These are phyloP conservation scores for Aspergillus udagawae DNA, from an alignment of 2,329 filamentous ascomycete genomes.

Conservation along the genomic window DNA sequence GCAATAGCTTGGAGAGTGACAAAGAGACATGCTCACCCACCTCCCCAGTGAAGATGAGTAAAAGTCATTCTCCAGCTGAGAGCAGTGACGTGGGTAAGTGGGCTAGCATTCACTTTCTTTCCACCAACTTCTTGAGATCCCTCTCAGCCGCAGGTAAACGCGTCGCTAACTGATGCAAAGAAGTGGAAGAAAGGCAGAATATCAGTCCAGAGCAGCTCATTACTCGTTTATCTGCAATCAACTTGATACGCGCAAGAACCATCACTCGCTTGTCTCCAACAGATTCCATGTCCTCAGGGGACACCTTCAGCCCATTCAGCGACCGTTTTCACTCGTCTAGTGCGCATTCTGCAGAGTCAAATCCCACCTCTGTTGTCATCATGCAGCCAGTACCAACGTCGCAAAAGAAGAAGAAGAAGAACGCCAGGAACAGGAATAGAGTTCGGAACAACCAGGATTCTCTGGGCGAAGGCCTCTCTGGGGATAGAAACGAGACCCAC, in stretches of 20 bases:
- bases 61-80: neutral
- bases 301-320: neutral
- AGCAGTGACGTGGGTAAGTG: neutral
- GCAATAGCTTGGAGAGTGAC: neutral
- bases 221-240: slow-evolving; percentile 11
- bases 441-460: neutral
- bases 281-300: neutral
- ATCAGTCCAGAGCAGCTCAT: slow-evolving; percentile 2
- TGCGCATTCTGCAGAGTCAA: neutral
- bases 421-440: neutral
- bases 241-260: slow-evolving; percentile 12
- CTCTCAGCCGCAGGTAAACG: neutral
- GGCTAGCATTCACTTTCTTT: neutral
- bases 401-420: slow-evolving; percentile 11
- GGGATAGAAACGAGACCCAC: neutral
- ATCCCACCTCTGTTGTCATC: neutral
- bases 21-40: neutral
- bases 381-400: slow-evolving; percentile 1
- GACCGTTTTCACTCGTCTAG: neutral
- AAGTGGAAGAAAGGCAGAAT: neutral
- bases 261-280: slow-evolving; percentile 5
- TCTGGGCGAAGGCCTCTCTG: neutral
- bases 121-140: neutral
- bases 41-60: neutral
- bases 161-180: neutral